phyloP scores from a whole-genome alignment of 345 rosid genomes.

The Triadica sebifera region DNA sequence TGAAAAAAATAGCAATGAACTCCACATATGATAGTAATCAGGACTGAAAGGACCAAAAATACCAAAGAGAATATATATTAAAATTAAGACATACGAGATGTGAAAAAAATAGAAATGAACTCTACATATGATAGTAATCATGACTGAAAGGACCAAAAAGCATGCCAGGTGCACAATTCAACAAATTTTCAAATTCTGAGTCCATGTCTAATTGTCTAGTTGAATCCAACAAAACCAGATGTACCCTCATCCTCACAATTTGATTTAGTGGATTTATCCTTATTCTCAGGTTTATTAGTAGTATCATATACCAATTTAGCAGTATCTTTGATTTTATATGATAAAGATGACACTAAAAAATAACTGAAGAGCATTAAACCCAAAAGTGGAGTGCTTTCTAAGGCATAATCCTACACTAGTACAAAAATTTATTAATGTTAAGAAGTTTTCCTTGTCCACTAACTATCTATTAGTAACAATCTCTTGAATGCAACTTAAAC shows the following conservation, averaged over 20 bases:
- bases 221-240: too few relatives aligned
- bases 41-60: background rate
- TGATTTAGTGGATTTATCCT: too few relatives aligned
- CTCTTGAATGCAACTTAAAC: background rate
- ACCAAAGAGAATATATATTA: constrained; percentile 12
- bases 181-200: too few relatives aligned
- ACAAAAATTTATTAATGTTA: background rate
- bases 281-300: background rate
- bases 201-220: too few relatives aligned
- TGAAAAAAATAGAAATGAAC: background rate
- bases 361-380: background rate
- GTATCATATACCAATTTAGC: background rate
- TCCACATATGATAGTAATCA: background rate
- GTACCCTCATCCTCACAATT: background rate
- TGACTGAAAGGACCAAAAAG: background rate
- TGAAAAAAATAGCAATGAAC: background rate
- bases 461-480: background rate
- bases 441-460: background rate
- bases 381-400: background rate
- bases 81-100: background rate
- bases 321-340: background rate
- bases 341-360: background rate
- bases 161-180: too few relatives aligned
- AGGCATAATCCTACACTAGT: background rate
- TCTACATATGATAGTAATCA: background rate